Evolutionary conservation across 768 basidiomycete species (phyloP), one percentile per base, ranked within the genome.

Genomic region (Boletus sp.): DNA sequence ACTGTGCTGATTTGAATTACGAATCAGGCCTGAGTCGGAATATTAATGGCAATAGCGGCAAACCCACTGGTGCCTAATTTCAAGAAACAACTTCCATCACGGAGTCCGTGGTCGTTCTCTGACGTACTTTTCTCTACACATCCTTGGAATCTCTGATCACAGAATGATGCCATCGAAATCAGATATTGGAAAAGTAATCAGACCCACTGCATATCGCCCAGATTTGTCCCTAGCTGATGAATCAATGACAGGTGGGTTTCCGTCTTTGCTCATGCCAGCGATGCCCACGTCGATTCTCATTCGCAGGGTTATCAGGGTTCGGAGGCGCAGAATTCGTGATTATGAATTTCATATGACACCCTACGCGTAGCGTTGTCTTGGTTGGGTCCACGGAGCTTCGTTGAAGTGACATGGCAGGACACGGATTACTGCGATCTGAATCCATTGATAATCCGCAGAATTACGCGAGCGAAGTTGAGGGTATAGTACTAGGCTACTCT

Each of bases 331-430:
- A 32, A 50, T 47, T 45, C 37, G 36, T 46, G 40, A 50, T 57
- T 47, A 52, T 56, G 47, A 55, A 62, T 56, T 64, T 54, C 54
- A 60, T 51, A 56, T 50, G n/a, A 46, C 50, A 8, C 30, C 46
- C n/a, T n/a, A n/a, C n/a, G n/a, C 7, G 30, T 47, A 15, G 28
- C 28, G 12, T 24, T 44, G 28, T 46, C 18, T 48, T 33, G 14
- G 44, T 44, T 42, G 49, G 2, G 33, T 37, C 51, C 52, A 69
- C 52, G 55, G 60, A 55, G 32, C 47, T 56, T 49, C 37, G 47
- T 7, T 5, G 17, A 44, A 20, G 20, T 29, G 45, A 40, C 45
- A 33, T n/a, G n/a, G n/a, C 41, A 42, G 11, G 41, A 49, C 36
- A 47, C 14, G 15, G 37, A 18, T 20, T 14, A n/a, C 40, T 40